Evolutionary conservation across 2,329 filamentous ascomycete genomes (phyloP).

Genomic region (Colletotrichum sp.): DNA sequence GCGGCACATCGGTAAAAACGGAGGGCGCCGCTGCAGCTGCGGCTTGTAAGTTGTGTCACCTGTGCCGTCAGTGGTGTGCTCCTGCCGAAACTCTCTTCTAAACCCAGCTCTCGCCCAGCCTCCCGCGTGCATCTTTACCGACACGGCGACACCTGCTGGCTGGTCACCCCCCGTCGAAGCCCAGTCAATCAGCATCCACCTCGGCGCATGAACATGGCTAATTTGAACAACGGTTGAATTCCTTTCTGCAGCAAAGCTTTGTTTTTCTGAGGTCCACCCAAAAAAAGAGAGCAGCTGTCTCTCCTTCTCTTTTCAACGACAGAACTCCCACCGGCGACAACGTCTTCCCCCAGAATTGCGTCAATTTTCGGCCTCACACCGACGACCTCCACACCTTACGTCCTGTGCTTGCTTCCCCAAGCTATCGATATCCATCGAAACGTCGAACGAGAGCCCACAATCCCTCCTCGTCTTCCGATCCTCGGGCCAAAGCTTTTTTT

Average conservation of each 20-base stretch:
- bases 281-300: neutral
- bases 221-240: neutral
- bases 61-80: neutral
- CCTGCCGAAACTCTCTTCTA: neutral
- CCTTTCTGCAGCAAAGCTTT: neutral
- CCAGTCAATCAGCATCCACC: neutral
- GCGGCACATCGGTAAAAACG: neutral
- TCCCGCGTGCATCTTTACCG: neutral
- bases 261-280: neutral
- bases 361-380: neutral
- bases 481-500: conserved; percentile 18
- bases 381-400: neutral
- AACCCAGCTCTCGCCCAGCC: neutral
- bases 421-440: conserved; percentile 3
- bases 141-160: neutral
- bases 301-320: neutral
- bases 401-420: neutral
- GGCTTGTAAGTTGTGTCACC: neutral
- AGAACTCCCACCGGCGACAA: neutral
- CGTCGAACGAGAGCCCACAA: conserved; percentile 11
- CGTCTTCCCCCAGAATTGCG: neutral
- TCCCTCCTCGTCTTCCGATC: conserved; percentile 12
- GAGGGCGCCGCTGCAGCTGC: neutral
- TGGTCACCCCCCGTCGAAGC: neutral
- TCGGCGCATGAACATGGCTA: conserved; percentile 20